Conservation (phyloP, 371 early-diverging fungal species). For the Lichtheimia ramosa region DNA sequence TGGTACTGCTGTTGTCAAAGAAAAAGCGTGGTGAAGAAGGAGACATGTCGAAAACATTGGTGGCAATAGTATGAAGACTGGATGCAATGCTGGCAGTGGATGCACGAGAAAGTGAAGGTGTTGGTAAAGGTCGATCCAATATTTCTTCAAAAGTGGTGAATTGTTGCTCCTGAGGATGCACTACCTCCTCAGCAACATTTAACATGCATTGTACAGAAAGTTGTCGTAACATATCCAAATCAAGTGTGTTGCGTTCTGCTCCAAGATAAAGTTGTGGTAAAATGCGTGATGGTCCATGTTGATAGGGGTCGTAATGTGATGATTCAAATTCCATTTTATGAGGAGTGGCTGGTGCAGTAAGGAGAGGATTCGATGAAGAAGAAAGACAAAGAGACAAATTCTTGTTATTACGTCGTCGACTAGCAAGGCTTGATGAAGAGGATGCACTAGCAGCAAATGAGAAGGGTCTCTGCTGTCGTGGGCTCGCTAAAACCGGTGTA, state of each 20-base stretch:
- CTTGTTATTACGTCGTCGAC: conserved; percentile 32
- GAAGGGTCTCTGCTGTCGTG: conserved; percentile 12
- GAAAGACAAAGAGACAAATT: conserved; percentile 34
- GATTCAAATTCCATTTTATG: conserved; percentile 3
- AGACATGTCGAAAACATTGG: neutral
- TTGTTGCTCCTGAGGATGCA: conserved; percentile 34
- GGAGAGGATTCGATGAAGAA: conserved; percentile 19
- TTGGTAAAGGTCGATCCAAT: conserved; percentile 17
- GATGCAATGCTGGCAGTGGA: conserved; percentile 30
- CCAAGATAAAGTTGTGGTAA: conserved; percentile 74
- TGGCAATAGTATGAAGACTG: conserved; percentile 20
- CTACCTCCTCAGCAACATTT: conserved; percentile 81
- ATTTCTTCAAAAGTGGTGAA: conserved; percentile 27
- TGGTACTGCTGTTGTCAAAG: neutral
- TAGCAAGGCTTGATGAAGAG: conserved; percentile 20
- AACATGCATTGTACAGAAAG: conserved; percentile 62
- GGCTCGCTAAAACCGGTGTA: conserved; percentile 11
- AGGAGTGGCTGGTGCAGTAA: conserved; percentile 10
- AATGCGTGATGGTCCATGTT: conserved; percentile 54
- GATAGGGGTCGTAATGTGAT: conserved; percentile 36
- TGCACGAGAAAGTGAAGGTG: conserved; percentile 35
- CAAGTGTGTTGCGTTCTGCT: conserved; percentile 61
- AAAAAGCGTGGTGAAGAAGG: neutral
- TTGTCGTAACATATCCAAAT: conserved; percentile 36
- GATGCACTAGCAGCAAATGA: conserved; percentile 16